Evolutionary conservation across 2,329 filamentous ascomycete genomes (phyloP).

Genomic region (Pseudogymnoascus sp.): DNA sequence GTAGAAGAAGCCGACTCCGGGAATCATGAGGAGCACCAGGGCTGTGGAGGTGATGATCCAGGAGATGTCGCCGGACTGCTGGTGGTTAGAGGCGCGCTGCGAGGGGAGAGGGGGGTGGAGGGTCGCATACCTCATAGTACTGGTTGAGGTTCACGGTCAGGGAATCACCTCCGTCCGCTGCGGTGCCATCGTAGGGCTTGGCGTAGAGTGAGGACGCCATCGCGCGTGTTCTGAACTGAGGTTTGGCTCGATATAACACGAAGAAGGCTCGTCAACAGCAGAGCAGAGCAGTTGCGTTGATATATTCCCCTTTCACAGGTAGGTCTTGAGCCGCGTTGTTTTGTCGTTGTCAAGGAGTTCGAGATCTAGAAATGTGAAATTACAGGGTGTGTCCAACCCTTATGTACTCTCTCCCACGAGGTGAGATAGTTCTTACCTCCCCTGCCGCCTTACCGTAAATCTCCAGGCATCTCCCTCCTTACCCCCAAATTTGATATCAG

Average conservation of each 20-base stretch:
- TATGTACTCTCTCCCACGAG: background rate
- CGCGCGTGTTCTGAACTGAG: background rate
- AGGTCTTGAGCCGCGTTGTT: background rate
- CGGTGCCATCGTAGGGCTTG: conserved; percentile 46
- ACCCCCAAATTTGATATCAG: background rate
- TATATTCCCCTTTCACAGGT: background rate
- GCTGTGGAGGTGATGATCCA: conserved; percentile 79
- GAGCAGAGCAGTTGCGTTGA: background rate
- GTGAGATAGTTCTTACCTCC: background rate
- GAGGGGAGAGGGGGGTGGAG: background rate
- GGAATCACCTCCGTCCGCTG: conserved; percentile 52
- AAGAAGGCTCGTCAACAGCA: background rate
- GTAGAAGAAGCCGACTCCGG: conserved; percentile 88
- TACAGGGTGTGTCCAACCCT: background rate
- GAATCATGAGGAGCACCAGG: conserved; percentile 85
- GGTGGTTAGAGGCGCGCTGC: conserved; percentile 3
- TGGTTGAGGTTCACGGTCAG: conserved; percentile 65
- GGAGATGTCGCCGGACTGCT: conserved; percentile 69
- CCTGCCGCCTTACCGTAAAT: background rate
- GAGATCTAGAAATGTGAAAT: background rate
- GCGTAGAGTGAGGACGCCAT: conserved; percentile 19
- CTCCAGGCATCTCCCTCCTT: background rate
- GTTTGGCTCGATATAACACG: background rate
- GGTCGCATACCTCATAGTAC: conserved; percentile 62
- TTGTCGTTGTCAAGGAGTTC: background rate